Percentiles rank a stretch among this genome's conserved stretches.
Conservation (phyloP, 2,329 filamentous ascomycete genomes). For the Capronia epimyces region DNA sequence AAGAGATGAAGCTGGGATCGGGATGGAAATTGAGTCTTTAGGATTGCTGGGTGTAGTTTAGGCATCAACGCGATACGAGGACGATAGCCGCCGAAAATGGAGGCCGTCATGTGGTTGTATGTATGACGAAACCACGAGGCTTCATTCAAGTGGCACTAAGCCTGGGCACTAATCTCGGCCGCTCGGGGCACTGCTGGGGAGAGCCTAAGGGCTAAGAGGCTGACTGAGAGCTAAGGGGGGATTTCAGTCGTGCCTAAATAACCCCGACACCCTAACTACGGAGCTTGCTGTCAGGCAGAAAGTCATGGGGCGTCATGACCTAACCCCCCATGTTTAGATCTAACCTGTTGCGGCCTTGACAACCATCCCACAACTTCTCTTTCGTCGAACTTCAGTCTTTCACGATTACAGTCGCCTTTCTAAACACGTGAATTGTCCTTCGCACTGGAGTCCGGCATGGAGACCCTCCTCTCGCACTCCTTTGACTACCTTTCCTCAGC, state of each 20-base stretch:
- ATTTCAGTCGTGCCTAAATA: too few relatives aligned
- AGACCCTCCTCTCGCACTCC: slow-evolving; percentile 81
- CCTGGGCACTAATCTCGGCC: too few relatives aligned
- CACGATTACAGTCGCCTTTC: background rate
- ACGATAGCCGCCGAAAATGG: background rate
- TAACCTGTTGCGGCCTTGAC: slow-evolving; percentile 16
- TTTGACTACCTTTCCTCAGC: slow-evolving; percentile 96
- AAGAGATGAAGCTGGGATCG: background rate
- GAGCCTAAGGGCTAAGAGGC: too few relatives aligned
- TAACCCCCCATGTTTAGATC: slow-evolving; percentile 22
- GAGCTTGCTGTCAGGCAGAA: too few relatives aligned
- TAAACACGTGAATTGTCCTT: background rate
- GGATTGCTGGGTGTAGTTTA: background rate
- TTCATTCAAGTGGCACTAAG: too few relatives aligned
- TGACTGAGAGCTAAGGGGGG: too few relatives aligned
- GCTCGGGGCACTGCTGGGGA: too few relatives aligned
- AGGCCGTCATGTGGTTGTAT: background rate
- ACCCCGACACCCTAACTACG: too few relatives aligned
- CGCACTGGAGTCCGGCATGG: slow-evolving; percentile 55
- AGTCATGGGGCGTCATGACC: too few relatives aligned
- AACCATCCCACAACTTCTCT: background rate
- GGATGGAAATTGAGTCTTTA: background rate
- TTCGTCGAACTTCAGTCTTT: background rate
- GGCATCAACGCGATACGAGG: background rate
- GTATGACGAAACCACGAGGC: slow-evolving; percentile 4